Base-by-base conservation (phyloP, 768 basidiomycete species). In the Boletus rex-veris region DNA sequence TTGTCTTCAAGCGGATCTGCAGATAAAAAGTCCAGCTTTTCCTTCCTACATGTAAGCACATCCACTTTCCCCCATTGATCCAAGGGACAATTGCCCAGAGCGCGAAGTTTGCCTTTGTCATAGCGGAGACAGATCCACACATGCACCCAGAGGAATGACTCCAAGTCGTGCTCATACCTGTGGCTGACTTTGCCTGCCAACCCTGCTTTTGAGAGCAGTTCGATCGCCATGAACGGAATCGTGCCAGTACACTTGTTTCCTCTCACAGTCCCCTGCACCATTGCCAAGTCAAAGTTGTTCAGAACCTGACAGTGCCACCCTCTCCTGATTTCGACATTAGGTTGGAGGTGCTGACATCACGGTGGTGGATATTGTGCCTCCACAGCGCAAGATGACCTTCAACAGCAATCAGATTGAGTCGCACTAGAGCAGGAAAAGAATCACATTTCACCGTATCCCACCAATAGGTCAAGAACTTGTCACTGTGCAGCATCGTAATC, bases 401-500 rank as follows among this genome's bases (percentile, higher is more conserved):
- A 33, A 33, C 10, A 33, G 31, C 4, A 1, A 33, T 10, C 12
- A 33, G 12, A 12, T 12, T 4, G 31, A 12, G 31, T 33, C 9
- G 1, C 31, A 33, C 9, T 10, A 33, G 31, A 26, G 24, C 5
- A 1, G 24, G 24, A 26, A 26, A 26, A 33, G 10, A 33, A 9
- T 33, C 30, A 59, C 51, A 57, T 39, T 53, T 57, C 11, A 46
- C 48, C 0, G 35, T 30, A 0, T 43, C 15, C 57, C 57, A 52
- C 45, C 54, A 58, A 16, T 24, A 21, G 2, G 16, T 4, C 39
- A 49, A 37, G 18, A 58, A 47, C 5, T 0, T 0, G 0, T 39
- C 41, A 2, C 45, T 21, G 0, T 0, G 2, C 30, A 59, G 12
- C 14, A 19, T 14, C 4, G 37, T 53, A 5, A 53, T 51, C 10